Evolutionary conservation across 345 rosid species (phyloP).

Genomic region (Jatropha curcas): DNA sequence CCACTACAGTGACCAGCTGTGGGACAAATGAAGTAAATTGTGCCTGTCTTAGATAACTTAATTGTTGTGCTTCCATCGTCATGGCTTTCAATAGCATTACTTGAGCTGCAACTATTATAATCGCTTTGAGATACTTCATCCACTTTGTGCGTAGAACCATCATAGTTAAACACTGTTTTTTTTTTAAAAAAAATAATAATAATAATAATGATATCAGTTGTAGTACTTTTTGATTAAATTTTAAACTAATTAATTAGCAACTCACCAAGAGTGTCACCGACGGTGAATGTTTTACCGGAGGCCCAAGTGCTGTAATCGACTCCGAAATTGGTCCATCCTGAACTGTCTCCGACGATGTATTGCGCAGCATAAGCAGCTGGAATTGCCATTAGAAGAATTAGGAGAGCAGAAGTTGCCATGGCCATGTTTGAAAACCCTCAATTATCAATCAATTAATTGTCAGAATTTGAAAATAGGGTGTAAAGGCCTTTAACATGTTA

Average conservation of each 20-base stretch:
- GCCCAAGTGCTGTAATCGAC: conserved; percentile 36
- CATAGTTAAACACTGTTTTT: conserved; percentile 45
- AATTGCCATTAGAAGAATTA: conserved; percentile 30
- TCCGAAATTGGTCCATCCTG: conserved; percentile 38
- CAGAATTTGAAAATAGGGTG: not conserved
- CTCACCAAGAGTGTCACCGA: conserved; percentile 51
- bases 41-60: conserved; percentile 28
- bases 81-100: conserved; percentile 28
- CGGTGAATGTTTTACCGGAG: conserved; percentile 38
- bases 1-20: conserved; percentile 34
- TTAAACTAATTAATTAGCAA: too few relatives aligned
- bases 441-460: not conserved
- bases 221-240: too few relatives aligned
- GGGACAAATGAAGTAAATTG: conserved; percentile 55
- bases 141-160: conserved; percentile 27
- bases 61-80: conserved; percentile 34
- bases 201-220: too few relatives aligned
- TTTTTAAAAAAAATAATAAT: not conserved
- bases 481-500: not conserved
- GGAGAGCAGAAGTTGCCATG: conserved; percentile 33
- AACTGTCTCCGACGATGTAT: conserved; percentile 39
- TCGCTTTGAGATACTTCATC: conserved; percentile 32
- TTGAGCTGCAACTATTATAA: conserved; percentile 36
- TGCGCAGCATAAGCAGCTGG: conserved; percentile 38
- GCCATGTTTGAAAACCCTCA: conserved; percentile 11